A percentile compares a stretch with the other conserved stretches of the same genome.
Evolutionary conservation across 805 yeast genomes (phyloP).

Genomic region (Ogataea saltuana): DNA sequence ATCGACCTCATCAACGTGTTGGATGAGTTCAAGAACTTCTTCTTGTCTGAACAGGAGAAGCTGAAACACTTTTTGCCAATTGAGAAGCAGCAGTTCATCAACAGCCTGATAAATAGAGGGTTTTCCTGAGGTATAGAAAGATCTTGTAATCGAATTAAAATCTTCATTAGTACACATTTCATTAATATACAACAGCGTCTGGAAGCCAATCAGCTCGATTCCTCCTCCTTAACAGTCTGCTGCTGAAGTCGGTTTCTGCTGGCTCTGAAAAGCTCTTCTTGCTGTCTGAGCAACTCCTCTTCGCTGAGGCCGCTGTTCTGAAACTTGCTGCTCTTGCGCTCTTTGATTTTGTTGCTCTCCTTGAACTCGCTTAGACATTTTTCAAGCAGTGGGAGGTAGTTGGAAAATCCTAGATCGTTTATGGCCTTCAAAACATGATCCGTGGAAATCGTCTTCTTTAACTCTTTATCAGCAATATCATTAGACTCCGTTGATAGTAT

Average conservation of each 20-base stretch:
- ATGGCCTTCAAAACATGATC: constrained; percentile 94
- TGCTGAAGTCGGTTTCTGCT: constrained; percentile 38
- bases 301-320: constrained; percentile 90
- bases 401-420: constrained; percentile 80
- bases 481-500: constrained; percentile 89
- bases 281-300: constrained; percentile 88
- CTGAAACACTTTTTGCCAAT: constrained; percentile 14
- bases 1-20: constrained; percentile 36
- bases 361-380: constrained; percentile 83
- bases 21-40: constrained; percentile 32
- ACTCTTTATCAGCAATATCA: constrained; percentile 94
- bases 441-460: constrained; percentile 93
- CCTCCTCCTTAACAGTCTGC: constrained; percentile 25
- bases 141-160: neutral
- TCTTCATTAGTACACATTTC: too few species aligned
- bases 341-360: constrained; percentile 84
- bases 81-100: constrained; percentile 24
- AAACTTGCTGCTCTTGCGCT: constrained; percentile 87
- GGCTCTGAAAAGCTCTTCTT: constrained; percentile 82
- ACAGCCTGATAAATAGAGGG: constrained; percentile 19
- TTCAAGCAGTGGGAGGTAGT: constrained; percentile 79
- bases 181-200: constrained; percentile 8
- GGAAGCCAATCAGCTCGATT: constrained; percentile 6
- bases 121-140: too few species aligned
- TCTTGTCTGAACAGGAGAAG: constrained; percentile 20